Evolutionary conservation across 148 eudicot species (phyloP).

Genomic region (Cornus florida): DNA sequence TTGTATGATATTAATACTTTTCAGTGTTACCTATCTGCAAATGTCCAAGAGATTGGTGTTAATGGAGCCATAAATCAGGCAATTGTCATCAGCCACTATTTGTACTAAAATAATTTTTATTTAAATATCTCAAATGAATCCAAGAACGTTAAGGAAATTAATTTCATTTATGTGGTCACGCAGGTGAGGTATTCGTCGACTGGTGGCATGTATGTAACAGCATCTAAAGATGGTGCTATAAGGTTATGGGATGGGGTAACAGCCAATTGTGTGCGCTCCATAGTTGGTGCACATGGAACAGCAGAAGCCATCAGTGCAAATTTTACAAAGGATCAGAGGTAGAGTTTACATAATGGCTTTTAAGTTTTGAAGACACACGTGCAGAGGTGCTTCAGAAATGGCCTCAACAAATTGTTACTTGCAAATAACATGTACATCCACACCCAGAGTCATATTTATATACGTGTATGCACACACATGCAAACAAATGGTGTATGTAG

Average conservation of each 20-base stretch:
- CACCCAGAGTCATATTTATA: neutral
- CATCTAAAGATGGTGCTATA: conserved; percentile 88
- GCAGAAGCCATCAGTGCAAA: conserved; percentile 66
- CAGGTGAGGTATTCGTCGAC: conserved; percentile 80
- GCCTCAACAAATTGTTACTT: too few relatives aligned
- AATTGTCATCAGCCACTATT: conserved; percentile 7
- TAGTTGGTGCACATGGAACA: conserved; percentile 72
- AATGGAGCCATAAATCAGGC: conserved; percentile 85
- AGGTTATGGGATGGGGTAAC: conserved; percentile 86
- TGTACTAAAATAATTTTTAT: neutral
- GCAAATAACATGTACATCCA: neutral
- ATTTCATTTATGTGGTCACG: conserved; percentile 13
- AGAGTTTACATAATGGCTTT: neutral
- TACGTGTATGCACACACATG: neutral
- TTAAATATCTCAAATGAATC: neutral
- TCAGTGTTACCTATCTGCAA: conserved; percentile 74
- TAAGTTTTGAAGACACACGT: neutral
- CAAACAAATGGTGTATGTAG: neutral
- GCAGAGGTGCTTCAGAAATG: too few relatives aligned
- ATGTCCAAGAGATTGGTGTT: conserved; percentile 51
- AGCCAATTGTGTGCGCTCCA: conserved; percentile 65
- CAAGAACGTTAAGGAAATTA: neutral
- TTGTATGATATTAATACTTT: conserved; percentile 84
- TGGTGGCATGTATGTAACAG: conserved; percentile 87
- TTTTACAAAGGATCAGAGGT: conserved; percentile 86